phyloP scores from a whole-genome alignment of 768 basidiomycete genomes.

The Trametes cubensis region DNA sequence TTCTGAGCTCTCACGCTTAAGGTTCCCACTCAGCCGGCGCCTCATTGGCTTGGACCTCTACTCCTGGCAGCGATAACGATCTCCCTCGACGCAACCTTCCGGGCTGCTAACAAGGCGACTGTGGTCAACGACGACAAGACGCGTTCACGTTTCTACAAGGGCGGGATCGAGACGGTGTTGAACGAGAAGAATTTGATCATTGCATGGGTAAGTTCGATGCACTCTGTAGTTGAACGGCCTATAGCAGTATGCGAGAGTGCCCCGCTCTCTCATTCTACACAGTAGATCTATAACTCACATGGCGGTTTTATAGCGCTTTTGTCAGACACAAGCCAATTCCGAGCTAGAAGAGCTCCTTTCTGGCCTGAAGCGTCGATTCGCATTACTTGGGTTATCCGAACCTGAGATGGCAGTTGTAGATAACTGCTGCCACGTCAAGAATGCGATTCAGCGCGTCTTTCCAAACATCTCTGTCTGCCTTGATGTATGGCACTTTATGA shows the following conservation, averaged over 20 bases:
- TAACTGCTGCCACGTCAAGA: constrained; percentile 30
- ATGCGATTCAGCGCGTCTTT: constrained; percentile 12
- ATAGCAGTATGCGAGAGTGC: no score
- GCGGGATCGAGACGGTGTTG: no score
- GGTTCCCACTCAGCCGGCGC: no score
- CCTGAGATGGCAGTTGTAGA: constrained; percentile 26
- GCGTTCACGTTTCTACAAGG: no score
- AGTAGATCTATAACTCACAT: constrained; percentile 5
- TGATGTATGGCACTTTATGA: constrained; percentile 29
- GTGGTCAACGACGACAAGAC: no score
- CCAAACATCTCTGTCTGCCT: constrained; percentile 1
- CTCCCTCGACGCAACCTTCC: neutral
- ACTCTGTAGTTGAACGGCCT: constrained; percentile 9
- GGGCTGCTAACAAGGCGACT: constrained; percentile 21
- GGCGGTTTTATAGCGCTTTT: constrained; percentile 16
- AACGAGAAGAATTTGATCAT: no score
- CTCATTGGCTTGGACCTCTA: neutral
- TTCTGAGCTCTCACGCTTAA: neutral
- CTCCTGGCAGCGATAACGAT: neutral
- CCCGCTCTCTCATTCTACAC: no score
- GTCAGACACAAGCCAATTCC: constrained; percentile 19
- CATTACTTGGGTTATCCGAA: neutral
- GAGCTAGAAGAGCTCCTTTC: constrained; percentile 19
- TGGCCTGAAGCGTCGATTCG: constrained; percentile 16
- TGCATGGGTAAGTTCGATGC: no score